Percentiles rank a stretch among this genome's conserved stretches.
phyloP scores from a whole-genome alignment of 1,139 yeast species.

The Diutina catenulata region DNA sequence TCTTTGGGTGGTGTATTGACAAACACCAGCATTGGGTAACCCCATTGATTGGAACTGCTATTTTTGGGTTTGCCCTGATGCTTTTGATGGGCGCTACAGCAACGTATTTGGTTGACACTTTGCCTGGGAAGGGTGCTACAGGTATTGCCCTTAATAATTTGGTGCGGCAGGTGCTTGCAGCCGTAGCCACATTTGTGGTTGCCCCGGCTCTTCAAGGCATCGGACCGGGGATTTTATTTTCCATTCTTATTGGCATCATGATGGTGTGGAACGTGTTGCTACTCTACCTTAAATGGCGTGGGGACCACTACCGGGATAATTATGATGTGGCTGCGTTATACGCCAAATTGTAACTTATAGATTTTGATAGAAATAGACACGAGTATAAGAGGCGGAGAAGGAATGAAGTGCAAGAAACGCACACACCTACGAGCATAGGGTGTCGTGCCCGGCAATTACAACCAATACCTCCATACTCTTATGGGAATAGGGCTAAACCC shows the following conservation, averaged over 20 bases:
- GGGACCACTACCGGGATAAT: conserved; percentile 55
- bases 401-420: no score
- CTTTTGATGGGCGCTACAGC: conserved; percentile 71
- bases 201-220: conserved; percentile 55
- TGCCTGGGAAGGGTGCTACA: conserved; percentile 84
- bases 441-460: no score
- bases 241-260: conserved; percentile 54
- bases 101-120: conserved; percentile 71
- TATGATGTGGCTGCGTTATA: conserved; percentile 51
- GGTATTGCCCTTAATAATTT: conserved; percentile 79
- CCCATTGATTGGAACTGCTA: conserved; percentile 67
- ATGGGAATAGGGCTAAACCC: no score
- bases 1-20: conserved; percentile 76
- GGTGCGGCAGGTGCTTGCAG: conserved; percentile 62
- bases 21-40: conserved; percentile 60
- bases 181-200: conserved; percentile 62
- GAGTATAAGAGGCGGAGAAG: no score
- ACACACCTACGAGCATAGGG: no score
- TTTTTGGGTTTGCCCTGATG: conserved; percentile 79
- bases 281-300: conserved; percentile 41
- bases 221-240: conserved; percentile 60
- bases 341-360: conserved; percentile 23
- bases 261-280: conserved; percentile 33
- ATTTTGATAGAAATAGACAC: background rate
- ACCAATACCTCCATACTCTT: no score